These are phyloP conservation scores for Helicostylum pulchrum DNA, from an alignment of 192 early-diverging fungal genomes.

Conservation along the genomic window DNA sequence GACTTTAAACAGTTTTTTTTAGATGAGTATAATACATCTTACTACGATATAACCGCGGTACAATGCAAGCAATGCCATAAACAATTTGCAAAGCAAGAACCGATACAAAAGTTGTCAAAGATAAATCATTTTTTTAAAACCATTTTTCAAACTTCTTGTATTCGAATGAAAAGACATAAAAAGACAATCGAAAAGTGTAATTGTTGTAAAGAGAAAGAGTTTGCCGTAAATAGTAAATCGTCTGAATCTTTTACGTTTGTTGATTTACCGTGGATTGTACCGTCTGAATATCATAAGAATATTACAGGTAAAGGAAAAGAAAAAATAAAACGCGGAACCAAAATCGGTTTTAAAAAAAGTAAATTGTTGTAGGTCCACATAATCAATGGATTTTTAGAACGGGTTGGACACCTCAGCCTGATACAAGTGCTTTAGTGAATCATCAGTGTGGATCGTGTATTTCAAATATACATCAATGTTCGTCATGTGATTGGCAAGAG, in stretches of 20 bases:
- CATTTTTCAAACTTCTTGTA: too few relatives aligned
- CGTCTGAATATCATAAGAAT: slow-evolving; percentile 3
- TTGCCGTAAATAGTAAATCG: neutral
- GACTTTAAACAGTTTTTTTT: too few relatives aligned
- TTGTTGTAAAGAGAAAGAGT: neutral
- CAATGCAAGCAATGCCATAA: too few relatives aligned
- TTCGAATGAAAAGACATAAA: too few relatives aligned
- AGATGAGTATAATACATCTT: too few relatives aligned
- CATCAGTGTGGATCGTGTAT: slow-evolving; percentile 6
- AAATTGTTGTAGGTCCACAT: neutral
- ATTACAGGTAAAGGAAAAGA: neutral
- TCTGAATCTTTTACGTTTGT: neutral
- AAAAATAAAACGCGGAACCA: neutral
- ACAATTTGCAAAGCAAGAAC: too few relatives aligned
- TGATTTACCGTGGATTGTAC: neutral
- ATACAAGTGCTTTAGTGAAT: neutral
- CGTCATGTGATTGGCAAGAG: too few relatives aligned
- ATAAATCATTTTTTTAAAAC: too few relatives aligned
- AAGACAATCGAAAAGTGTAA: too few relatives aligned
- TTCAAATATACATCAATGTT: too few relatives aligned
- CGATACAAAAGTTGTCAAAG: too few relatives aligned
- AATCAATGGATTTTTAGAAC: slow-evolving; percentile 9
- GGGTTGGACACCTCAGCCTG: slow-evolving; percentile 15
- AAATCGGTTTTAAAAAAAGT: neutral
- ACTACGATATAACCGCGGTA: too few relatives aligned